These are phyloP conservation scores for Candida ipomoeae DNA, from an alignment of 805 yeast genomes.

Conservation along the genomic window DNA sequence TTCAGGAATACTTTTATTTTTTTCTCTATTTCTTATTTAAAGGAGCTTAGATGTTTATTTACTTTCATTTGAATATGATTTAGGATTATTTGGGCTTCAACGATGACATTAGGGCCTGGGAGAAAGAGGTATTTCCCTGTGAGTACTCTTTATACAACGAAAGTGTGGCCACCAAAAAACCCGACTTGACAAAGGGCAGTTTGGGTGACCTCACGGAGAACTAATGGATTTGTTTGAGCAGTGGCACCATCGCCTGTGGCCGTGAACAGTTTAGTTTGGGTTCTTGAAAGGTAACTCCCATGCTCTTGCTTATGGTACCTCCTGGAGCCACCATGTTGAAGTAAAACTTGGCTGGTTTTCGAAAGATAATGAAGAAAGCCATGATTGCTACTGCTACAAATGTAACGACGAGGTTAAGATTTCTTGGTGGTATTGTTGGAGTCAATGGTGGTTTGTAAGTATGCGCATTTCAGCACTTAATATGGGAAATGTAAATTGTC, in stretches of 20 bases:
- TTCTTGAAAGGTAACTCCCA: slow-evolving; percentile 85
- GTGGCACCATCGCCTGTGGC: slow-evolving; percentile 95
- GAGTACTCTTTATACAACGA: slow-evolving; percentile 62
- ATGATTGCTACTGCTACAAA: slow-evolving; percentile 83
- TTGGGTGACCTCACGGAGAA: slow-evolving; percentile 67
- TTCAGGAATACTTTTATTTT: too few relatives aligned
- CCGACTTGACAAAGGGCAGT: slow-evolving; percentile 43
- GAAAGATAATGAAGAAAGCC: slow-evolving; percentile 49
- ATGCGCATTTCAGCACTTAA: too few relatives aligned
- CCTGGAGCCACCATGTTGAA: slow-evolving; percentile 68
- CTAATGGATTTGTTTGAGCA: slow-evolving; percentile 88
- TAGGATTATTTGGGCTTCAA: slow-evolving; percentile 26
- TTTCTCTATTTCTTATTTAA: too few relatives aligned
- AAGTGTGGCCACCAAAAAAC: slow-evolving; percentile 27
- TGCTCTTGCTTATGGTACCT: slow-evolving; percentile 68
- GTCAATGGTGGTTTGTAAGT: too few relatives aligned
- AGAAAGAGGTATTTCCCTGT: slow-evolving; percentile 78
- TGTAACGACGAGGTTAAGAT: slow-evolving; percentile 88
- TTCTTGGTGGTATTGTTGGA: too few relatives aligned
- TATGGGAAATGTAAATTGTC: too few relatives aligned
- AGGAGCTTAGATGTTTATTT: too few relatives aligned
- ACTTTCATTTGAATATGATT: too few relatives aligned
- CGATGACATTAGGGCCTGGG: slow-evolving; percentile 87
- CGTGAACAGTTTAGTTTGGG: slow-evolving; percentile 85
- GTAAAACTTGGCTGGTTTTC: slow-evolving; percentile 88